Evolutionary conservation across 768 basidiomycete species (phyloP), one percentile per base, ranked within the genome.

Genomic region (Mycena rebaudengoi): DNA sequence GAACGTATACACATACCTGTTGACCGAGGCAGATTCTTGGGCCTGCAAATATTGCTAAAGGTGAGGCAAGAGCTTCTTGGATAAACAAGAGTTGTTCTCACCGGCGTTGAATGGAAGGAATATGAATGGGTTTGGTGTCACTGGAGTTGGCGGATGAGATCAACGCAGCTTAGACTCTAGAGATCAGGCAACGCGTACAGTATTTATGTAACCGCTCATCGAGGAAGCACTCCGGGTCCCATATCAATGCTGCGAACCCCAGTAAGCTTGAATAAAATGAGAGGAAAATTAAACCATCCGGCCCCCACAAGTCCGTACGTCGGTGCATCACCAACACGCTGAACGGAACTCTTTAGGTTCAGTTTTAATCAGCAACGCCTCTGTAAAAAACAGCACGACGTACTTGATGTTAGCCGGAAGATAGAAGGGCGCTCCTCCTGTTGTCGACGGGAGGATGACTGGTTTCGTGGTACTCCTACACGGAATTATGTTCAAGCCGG

Each of bases 161-260:
- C 14, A 12, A 25, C 11, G 33, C 12, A 28, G 30, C 10, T 49
- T 44, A 39, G 51, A 46, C 66, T 66, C 75, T 75, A 45, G 75
- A 75, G 77, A 83, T 86, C 0, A 87, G 88, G 64, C 88, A 88
- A 2, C 83, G 79, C 0, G 78, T 82, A 62, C 88, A 69, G 65
- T 89, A 87, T 66, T 84, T 87, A 4, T 81, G 77, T 25, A 88
- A 59, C 3, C 89, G 81, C 26, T 85, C 83, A 64, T 91, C 89
- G 39, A 91, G 71, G 81, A 89, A 91, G 1, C 89, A 81, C 63
- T 89, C 86, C 0, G 90, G 90, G 69, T 91, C 89, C 67, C 91
- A 91, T 60, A 74, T 14, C 4, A 23, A 13, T n/a, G 60, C 60
- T 61, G 29, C 64, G 8, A 80, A 70, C 16, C 85, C 3, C 16